Evolutionary conservation across 2,329 filamentous ascomycete genomes (phyloP).

Genomic region (Oidium heveae): DNA sequence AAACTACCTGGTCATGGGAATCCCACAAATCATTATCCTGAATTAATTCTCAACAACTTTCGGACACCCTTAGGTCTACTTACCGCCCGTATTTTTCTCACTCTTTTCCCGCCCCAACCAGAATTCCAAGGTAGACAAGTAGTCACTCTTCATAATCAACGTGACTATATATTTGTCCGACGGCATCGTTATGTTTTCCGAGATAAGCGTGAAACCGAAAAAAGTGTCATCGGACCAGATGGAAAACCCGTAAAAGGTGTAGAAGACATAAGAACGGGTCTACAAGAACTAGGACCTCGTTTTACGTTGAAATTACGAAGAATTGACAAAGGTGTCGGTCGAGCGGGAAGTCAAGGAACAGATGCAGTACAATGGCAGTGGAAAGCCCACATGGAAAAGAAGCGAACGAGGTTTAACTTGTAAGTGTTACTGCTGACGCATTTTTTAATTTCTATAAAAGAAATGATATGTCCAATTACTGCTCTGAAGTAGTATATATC

Average conservation of each 20-base stretch:
- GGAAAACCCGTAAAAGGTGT: slow-evolving; percentile 66
- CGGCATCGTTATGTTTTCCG: slow-evolving; percentile 82
- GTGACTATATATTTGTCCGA: slow-evolving; percentile 85
- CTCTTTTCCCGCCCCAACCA: slow-evolving; percentile 54
- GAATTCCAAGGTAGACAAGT: slow-evolving; percentile 74
- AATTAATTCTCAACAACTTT: slow-evolving; percentile 83
- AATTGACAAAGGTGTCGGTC: slow-evolving; percentile 67
- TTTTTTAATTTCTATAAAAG: no score
- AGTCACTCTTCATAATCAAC: slow-evolving; percentile 79
- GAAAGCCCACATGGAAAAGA: slow-evolving; percentile 89
- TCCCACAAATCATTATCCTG: slow-evolving; percentile 71
- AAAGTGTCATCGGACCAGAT: slow-evolving; percentile 57
- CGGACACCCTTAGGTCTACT: slow-evolving; percentile 74
- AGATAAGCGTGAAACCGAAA: slow-evolving; percentile 68
- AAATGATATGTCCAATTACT: no score
- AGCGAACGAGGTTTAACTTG: slow-evolving; percentile 78
- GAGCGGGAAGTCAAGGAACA: slow-evolving; percentile 32
- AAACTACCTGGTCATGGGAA: slow-evolving; percentile 74
- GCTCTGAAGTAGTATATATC: no score
- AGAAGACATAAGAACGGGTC: slow-evolving; percentile 59
- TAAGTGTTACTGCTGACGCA: slow-evolving; percentile 19
- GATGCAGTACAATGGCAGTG: slow-evolving; percentile 53
- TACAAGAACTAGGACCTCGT: slow-evolving; percentile 73
- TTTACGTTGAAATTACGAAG: slow-evolving; percentile 72
- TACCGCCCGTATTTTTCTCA: slow-evolving; percentile 63